phyloP scores from a whole-genome alignment of 2,329 filamentous ascomycete genomes.

The Talaromyces sp. region DNA sequence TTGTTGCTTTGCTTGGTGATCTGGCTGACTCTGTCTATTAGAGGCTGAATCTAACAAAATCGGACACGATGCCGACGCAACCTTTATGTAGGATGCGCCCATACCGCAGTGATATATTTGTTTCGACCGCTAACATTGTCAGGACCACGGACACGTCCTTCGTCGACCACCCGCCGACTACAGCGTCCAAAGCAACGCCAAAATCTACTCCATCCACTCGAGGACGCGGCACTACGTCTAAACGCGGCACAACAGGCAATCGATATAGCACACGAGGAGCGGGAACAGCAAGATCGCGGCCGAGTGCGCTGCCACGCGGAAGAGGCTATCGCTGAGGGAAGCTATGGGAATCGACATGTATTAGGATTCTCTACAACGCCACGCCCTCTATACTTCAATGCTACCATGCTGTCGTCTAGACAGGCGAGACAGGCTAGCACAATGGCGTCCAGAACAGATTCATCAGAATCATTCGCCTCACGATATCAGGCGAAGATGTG shows the following conservation, averaged over 20 bases:
- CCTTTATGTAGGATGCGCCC: slow-evolving; percentile 65
- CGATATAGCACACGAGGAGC: slow-evolving; percentile 34
- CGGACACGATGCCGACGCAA: slow-evolving; percentile 62
- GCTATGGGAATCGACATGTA: neutral
- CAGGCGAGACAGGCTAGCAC: neutral
- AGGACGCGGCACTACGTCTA: slow-evolving; percentile 18
- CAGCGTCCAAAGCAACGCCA: slow-evolving; percentile 40
- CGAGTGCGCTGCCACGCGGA: slow-evolving; percentile 36
- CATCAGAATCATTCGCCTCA: neutral
- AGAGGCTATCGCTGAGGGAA: slow-evolving; percentile 31
- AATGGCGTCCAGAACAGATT: neutral
- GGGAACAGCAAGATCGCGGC: slow-evolving; percentile 24
- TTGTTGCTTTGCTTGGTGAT: neutral
- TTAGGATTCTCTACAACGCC: neutral
- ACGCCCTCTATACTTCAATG: too few relatives aligned
- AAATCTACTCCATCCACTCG: slow-evolving; percentile 22
- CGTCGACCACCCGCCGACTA: slow-evolving; percentile 69
- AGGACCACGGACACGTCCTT: slow-evolving; percentile 91
- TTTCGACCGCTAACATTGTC: neutral
- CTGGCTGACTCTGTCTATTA: slow-evolving; percentile 19
- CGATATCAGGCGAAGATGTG: neutral
- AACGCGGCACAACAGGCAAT: slow-evolving; percentile 23
- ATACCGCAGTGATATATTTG: neutral
- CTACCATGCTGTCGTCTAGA: too few relatives aligned
- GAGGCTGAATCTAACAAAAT: slow-evolving; percentile 26